These are phyloP conservation scores for Hypholoma fasciculare DNA, from an alignment of 768 basidiomycete genomes.

Conservation along the genomic window DNA sequence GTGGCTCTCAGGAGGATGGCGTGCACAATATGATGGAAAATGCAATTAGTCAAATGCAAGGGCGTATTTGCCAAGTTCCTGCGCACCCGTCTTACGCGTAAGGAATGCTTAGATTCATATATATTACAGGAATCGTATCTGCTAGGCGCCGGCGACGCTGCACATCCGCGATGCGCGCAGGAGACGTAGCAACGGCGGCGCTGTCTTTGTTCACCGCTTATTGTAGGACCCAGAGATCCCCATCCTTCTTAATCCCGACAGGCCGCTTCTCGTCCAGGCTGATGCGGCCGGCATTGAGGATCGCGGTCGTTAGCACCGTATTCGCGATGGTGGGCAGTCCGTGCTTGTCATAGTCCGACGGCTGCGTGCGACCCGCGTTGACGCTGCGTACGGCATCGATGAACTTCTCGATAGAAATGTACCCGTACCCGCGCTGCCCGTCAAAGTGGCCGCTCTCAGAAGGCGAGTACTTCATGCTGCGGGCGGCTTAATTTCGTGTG, in stretches of 20 bases:
- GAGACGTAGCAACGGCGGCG: conserved; percentile 6
- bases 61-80: neutral
- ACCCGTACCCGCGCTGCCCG: conserved; percentile 91
- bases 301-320: conserved; percentile 84
- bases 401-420: conserved; percentile 92
- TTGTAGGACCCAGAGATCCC: conserved; percentile 66
- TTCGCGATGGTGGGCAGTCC: conserved; percentile 89
- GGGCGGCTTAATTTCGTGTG: neutral
- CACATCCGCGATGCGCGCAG: neutral
- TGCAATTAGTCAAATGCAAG: neutral
- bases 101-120: neutral
- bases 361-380: conserved; percentile 65
- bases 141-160: neutral
- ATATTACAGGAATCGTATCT: neutral
- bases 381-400: conserved; percentile 80
- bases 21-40: neutral
- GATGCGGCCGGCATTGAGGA: conserved; percentile 88
- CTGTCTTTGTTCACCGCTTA: conserved; percentile 29
- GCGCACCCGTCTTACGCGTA: neutral
- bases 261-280: conserved; percentile 88
- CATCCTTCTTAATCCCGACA: conserved; percentile 72
- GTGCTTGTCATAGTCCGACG: conserved; percentile 74
- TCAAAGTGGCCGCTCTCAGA: conserved; percentile 93
- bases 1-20: neutral
- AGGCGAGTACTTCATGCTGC: conserved; percentile 92